Conservation (phyloP, 73 alveolate genomes). For the Urostyla sp. region DNA sequence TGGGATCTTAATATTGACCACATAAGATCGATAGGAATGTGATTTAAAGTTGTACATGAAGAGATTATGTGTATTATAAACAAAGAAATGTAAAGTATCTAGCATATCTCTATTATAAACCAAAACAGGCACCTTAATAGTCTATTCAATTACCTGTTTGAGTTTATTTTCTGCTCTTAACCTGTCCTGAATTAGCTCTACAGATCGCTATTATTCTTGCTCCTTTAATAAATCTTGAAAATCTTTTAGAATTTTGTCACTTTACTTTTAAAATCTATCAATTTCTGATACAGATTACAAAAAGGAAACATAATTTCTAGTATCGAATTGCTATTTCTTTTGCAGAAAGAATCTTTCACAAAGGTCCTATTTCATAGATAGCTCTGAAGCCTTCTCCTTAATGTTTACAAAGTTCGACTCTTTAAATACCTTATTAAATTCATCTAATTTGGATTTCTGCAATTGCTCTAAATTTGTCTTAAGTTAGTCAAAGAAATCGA, state of each 20-base stretch:
- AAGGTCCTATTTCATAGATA: conserved; percentile 12
- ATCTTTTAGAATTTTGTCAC: conserved; percentile 53
- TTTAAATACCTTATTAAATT: conserved; percentile 52
- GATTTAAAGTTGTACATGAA: conserved; percentile 61
- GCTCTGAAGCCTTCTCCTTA: conserved; percentile 42
- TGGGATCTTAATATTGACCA: conserved; percentile 64
- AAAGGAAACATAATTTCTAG: conserved; percentile 47
- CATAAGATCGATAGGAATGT: conserved; percentile 59
- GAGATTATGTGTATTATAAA: conserved; percentile 64
- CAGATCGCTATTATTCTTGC: conserved; percentile 41
- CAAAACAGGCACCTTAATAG: conserved; percentile 58
- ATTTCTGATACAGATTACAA: conserved; percentile 30
- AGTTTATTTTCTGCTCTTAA: conserved; percentile 35
- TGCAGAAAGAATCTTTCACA: conserved; percentile 43
- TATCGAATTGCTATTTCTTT: conserved; percentile 24
- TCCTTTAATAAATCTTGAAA: conserved; percentile 49
- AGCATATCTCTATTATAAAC: conserved; percentile 31
- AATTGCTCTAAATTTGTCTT: conserved; percentile 16
- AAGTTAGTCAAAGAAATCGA: conserved; percentile 58
- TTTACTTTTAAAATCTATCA: conserved; percentile 22
- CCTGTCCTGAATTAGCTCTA: conserved; percentile 54
- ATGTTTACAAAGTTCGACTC: conserved; percentile 53
- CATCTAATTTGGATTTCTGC: conserved; percentile 54
- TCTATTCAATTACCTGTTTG: conserved; percentile 34
- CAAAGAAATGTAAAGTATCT: conserved; percentile 72